These are phyloP conservation scores for Lanzia echinophila DNA, from an alignment of 2,329 filamentous ascomycete genomes.

Conservation along the genomic window DNA sequence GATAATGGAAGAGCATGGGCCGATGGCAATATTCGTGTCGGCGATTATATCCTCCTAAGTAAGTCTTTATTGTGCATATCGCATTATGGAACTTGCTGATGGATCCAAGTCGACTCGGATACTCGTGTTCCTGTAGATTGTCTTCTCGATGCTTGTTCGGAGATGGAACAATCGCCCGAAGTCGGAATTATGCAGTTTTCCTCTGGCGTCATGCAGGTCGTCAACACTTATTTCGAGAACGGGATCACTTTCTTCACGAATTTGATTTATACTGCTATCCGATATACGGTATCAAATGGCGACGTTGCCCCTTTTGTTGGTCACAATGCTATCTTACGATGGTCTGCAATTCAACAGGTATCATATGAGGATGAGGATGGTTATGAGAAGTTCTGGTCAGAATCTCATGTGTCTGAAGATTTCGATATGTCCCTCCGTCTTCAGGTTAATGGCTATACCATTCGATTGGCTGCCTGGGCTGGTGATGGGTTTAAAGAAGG, in stretches of 20 bases:
- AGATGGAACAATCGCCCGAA: constrained; percentile 74
- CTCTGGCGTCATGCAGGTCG: constrained; percentile 73
- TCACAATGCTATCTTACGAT: constrained; percentile 72
- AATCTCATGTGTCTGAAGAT: constrained; percentile 73
- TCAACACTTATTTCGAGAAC: constrained; percentile 65
- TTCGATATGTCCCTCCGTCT: constrained; percentile 77
- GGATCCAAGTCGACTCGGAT: constrained; percentile 57
- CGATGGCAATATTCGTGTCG: constrained; percentile 77
- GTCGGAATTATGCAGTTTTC: constrained; percentile 75
- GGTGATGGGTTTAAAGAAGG: constrained; percentile 77
- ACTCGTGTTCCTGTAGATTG: constrained; percentile 73
- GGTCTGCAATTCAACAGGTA: constrained; percentile 69
- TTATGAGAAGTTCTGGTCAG: constrained; percentile 76
- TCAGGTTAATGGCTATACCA: constrained; percentile 65
- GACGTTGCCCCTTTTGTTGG: constrained; percentile 75
- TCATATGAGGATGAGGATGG: constrained; percentile 63
- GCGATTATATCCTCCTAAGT: constrained; percentile 72
- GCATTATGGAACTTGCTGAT: constrained; percentile 11
- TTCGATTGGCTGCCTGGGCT: constrained; percentile 66
- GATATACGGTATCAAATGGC: constrained; percentile 69
- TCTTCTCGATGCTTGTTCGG: constrained; percentile 69
- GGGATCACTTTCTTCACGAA: constrained; percentile 68
- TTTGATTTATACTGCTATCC: constrained; percentile 69
- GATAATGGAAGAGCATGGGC: constrained; percentile 69
- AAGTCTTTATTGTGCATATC: constrained; percentile 13